phyloP scores from a whole-genome alignment of 1,139 yeast genomes.

The Wickerhamiella pararugosa region DNA sequence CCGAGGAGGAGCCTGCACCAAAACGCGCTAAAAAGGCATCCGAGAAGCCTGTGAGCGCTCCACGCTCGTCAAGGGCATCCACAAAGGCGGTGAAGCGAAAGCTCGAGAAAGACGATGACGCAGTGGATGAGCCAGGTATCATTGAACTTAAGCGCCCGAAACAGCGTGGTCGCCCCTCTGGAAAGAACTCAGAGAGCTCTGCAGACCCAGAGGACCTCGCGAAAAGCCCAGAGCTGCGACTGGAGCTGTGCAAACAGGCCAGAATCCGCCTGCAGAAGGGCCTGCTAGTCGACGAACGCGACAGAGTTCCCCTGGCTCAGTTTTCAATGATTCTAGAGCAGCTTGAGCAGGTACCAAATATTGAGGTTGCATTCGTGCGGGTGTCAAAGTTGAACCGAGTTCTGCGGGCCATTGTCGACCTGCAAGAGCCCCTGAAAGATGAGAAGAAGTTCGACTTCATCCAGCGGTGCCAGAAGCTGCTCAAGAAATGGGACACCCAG shows the following conservation, averaged over 20 bases:
- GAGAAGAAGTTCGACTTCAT: conserved; percentile 16
- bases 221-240: conserved; percentile 9
- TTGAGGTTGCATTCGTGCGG: conserved; percentile 25
- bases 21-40: conserved; percentile 9
- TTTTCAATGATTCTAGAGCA: conserved; percentile 18
- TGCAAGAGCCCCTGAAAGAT: conserved; percentile 19
- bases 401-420: conserved; percentile 19
- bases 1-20: conserved; percentile 4
- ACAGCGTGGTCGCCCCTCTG: conserved; percentile 8
- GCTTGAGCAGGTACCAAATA: conserved; percentile 21
- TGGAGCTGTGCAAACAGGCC: conserved; percentile 13
- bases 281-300: conserved; percentile 19
- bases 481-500: conserved; percentile 20
- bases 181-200: conserved; percentile 7
- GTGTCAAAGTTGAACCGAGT: conserved; percentile 26
- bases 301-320: conserved; percentile 15
- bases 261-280: conserved; percentile 24
- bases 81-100: conserved; percentile 3
- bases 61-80: conserved; percentile 5
- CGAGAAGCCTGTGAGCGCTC: conserved; percentile 6
- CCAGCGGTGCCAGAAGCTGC: conserved; percentile 17
- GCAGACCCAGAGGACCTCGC: conserved; percentile 9
- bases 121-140: conserved; percentile 7
- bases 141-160: conserved; percentile 8
- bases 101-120: conserved; percentile 8